Percentiles rank a stretch among this genome's conserved stretches.
These are phyloP conservation scores for Chrysoporthe deuterocubensis DNA, from an alignment of 2,329 filamentous ascomycete species.

Conservation along the genomic window DNA sequence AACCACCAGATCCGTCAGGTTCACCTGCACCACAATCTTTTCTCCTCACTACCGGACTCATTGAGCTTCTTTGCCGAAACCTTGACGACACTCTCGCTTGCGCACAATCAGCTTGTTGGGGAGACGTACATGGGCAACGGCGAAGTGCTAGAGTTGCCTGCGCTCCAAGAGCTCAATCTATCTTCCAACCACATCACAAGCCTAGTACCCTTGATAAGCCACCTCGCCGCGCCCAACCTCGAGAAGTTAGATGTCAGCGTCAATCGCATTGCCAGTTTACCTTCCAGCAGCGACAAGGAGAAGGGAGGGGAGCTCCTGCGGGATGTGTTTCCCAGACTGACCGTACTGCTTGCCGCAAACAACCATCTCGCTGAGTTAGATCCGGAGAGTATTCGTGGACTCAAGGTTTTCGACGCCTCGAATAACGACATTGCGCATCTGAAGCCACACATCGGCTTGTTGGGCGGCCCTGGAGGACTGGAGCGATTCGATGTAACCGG, in stretches of 20 bases:
- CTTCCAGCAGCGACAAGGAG: conserved; percentile 42
- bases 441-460: conserved; percentile 78
- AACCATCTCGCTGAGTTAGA: conserved; percentile 78
- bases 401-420: conserved; percentile 76
- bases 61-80: conserved; percentile 73
- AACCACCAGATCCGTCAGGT: conserved; percentile 59
- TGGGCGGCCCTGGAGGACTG: conserved; percentile 65
- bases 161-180: conserved; percentile 77
- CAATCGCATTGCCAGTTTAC: conserved; percentile 78
- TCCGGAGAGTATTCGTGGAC: conserved; percentile 72
- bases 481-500: conserved; percentile 77
- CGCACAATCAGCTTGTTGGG: conserved; percentile 72
- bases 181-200: conserved; percentile 74
- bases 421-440: conserved; percentile 87
- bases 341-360: conserved; percentile 73
- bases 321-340: conserved; percentile 69
- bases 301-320: conserved; percentile 50
- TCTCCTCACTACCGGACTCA: conserved; percentile 71
- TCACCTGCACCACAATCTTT: conserved; percentile 76
- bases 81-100: conserved; percentile 72
- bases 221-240: conserved; percentile 74
- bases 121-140: conserved; percentile 62
- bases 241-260: conserved; percentile 79
- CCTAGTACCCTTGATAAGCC: conserved; percentile 65
- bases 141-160: conserved; percentile 70